Percentiles rank a stretch among this genome's conserved stretches.
These are phyloP conservation scores for Didymella lethalis DNA, from an alignment of 2,329 filamentous ascomycete genomes.

Conservation along the genomic window DNA sequence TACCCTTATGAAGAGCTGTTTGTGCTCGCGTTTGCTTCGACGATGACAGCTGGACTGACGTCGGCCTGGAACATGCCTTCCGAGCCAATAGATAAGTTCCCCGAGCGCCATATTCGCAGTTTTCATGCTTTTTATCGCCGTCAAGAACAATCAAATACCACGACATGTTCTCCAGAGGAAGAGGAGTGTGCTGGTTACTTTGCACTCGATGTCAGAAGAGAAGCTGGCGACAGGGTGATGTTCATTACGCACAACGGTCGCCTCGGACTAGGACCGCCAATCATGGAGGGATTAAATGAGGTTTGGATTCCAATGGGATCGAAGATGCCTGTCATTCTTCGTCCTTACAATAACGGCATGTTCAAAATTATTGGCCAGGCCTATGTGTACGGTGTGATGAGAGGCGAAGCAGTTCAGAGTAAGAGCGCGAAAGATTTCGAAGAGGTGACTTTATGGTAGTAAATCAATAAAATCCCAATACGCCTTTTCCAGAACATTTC, in stretches of 20 bases:
- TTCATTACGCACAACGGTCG: conserved; percentile 16
- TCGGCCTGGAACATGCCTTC: not conserved
- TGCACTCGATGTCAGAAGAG: not conserved
- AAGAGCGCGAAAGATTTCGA: conserved; percentile 1
- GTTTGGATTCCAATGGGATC: conserved; percentile 22
- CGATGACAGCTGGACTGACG: conserved; percentile 3
- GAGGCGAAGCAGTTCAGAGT: conserved; percentile 8
- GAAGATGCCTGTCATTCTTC: conserved; percentile 20
- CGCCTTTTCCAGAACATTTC: too few species aligned
- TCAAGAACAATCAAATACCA: not conserved
- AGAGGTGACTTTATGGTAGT: not conserved
- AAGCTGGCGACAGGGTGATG: not conserved
- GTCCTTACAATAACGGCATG: conserved; percentile 1
- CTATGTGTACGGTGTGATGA: conserved; percentile 23
- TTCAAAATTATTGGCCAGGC: conserved; percentile 19
- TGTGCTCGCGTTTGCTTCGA: not conserved
- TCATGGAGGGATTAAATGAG: conserved; percentile 12
- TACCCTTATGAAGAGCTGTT: conserved; percentile 5
- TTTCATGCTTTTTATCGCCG: conserved; percentile 3
- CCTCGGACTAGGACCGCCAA: conserved; percentile 19
- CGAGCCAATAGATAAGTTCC: not conserved
- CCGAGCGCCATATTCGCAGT: not conserved
- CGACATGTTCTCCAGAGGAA: not conserved
- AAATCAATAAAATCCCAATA: not conserved
- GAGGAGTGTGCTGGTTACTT: not conserved